Evolutionary conservation across 441 rosid species (phyloP).

Genomic region (Croton laevigatus): DNA sequence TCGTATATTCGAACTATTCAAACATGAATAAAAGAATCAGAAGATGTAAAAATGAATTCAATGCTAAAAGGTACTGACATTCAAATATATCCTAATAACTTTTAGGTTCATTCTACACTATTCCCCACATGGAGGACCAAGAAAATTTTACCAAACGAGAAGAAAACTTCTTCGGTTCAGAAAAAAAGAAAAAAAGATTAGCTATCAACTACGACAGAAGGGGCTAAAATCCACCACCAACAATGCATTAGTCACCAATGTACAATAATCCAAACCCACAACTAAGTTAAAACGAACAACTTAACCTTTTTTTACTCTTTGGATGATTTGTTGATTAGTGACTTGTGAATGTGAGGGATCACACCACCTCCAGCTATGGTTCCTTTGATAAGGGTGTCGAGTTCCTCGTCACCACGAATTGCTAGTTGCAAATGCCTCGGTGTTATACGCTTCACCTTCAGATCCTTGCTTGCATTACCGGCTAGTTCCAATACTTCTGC

Average conservation of each 20-base stretch:
- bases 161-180: background rate
- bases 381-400: slow-evolving; percentile 71
- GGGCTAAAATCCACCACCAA: background rate
- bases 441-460: slow-evolving; percentile 65
- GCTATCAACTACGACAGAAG: background rate
- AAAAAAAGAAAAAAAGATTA: slow-evolving; percentile 2
- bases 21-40: background rate
- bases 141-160: background rate
- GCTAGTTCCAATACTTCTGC: slow-evolving; percentile 76
- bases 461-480: slow-evolving; percentile 79
- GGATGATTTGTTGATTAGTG: slow-evolving; percentile 70
- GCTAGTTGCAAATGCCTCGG: slow-evolving; percentile 78
- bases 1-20: background rate
- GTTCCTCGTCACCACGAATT: slow-evolving; percentile 77
- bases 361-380: slow-evolving; percentile 79
- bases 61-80: background rate
- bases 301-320: slow-evolving; percentile 34
- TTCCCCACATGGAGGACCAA: too few species aligned
- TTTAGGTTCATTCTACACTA: background rate
- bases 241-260: background rate
- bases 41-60: background rate
- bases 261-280: background rate
- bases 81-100: background rate
- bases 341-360: slow-evolving; percentile 75
- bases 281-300: background rate